Base-by-base conservation (phyloP, 805 yeast species). In the Yarrowia yakushimensis region DNA sequence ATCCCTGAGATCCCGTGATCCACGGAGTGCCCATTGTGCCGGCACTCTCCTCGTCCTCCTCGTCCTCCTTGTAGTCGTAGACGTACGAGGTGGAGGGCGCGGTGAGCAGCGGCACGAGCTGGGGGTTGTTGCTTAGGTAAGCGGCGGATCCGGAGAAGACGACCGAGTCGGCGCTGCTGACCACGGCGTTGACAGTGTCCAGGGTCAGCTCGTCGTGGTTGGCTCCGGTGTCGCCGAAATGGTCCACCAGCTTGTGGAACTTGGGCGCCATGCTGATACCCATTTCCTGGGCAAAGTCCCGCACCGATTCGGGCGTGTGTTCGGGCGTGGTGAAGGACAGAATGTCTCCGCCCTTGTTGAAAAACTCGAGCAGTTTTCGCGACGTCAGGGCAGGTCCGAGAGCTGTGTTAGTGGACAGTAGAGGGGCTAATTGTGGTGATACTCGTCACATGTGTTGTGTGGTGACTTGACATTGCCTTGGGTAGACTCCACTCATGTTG, bases 251-350 rank as follows among this genome's bases (percentile, higher is more conserved):
- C 61, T 77, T 73, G 72, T 82, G 85, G 57, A 84, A 86, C 70
- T 84, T 87, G 64, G 97, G 96, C 54, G 94, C 82, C 63, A 97
- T 88, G 69, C 79, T 82, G 59, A 94, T 85, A 31, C 97, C 99
- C 66, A 92, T 75, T 71, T 92, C 90, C 69, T 85, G 83, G 66
- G 90, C 80, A 69, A 87, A 86, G 2, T 81, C 76, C 65, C 90
- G 83, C 33, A 87, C 74, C 18, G 86, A 82, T 25, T 87, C 89
- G 39, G 86, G 83, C 15, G 79, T 69, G 17, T 81, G 82, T 9
- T 68, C 66, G 22, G 85, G 81, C 37, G 81, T 74, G 0, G 87
- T 81, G 13, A 90, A 77, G 13, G 85, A 82, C 17, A 94, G 69
- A 9, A 94, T 72, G 71, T 91, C 88, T 65, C 97, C 97, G 50